Base-by-base conservation (phyloP, 768 basidiomycete genomes). In the Mycena polygramma region DNA sequence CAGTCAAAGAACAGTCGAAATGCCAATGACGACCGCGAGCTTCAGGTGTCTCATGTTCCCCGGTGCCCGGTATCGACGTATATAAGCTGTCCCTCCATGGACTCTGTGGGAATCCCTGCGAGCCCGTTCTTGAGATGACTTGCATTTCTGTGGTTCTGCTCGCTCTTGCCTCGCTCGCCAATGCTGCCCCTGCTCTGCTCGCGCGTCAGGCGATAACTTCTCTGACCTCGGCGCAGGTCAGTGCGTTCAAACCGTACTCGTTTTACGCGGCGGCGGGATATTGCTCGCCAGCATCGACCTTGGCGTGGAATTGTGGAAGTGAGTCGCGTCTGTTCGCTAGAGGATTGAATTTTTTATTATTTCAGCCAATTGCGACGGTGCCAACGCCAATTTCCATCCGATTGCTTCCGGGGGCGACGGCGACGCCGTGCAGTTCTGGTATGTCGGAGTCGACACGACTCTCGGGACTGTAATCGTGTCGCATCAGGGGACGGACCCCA, bases 291-390 rank as follows among this genome's bases (percentile, higher is more conserved):
- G 61, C 82, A 5, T 62, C 78, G 48, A 87, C 85, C 30, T 71
- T 84, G 49, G 79, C 81, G 24, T 90, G 89, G 88, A 75, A 83
- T 37, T 91, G 90, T 76, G 90, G 90, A 78, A 70, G 85, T 82
- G 48, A 46, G 82, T 30, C 66, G 20, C 49, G 26, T 58, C 19
- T 26, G 43, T 20, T 53, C 35, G 24, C 46, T 52, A 36, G 24
- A n/a, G 37, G 35, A 26, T n/a, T 20, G 0, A 35, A 9, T 51
- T 55, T 57, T 6, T 26, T 20, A 45, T 9, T 5, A 10, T 63
- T 26, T 19, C 45, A 87, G 88, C 76, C 0, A 84, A 84, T 57
- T 89, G 88, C 69, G 71, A 79, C 19, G 39, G 39, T 7, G 84
- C 84, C 9, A 88, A 86, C 65, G 78, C 87, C 1, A 77, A 72